Conservation (phyloP, 148 eudicot species). For the Vaccinium darrowii region DNA sequence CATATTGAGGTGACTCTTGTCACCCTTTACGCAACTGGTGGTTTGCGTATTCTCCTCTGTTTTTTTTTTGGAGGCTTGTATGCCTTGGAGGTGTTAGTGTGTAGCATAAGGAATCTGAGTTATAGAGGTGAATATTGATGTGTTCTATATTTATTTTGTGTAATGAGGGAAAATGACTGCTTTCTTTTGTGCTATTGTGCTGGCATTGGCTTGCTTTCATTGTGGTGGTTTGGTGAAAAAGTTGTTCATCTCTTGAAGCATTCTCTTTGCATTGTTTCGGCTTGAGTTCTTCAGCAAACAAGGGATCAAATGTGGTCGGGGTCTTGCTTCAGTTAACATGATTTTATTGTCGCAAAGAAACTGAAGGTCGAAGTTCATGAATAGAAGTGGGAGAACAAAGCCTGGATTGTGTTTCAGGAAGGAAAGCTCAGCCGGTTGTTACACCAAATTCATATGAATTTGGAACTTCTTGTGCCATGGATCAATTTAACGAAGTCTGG, state of each 20-base stretch:
- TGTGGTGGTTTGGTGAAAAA: not conserved
- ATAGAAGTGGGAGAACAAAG: constrained; percentile 1
- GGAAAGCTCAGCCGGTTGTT: not conserved
- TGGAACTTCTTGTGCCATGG: not conserved
- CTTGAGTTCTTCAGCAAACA: not conserved
- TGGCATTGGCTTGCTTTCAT: not conserved
- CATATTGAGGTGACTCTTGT: constrained; percentile 20
- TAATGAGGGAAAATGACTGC: constrained; percentile 17
- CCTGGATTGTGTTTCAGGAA: not conserved
- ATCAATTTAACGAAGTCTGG: not conserved
- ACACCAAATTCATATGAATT: not conserved
- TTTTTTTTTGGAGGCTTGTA: constrained; percentile 7
- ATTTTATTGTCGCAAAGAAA: not conserved
- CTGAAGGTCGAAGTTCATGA: not conserved
- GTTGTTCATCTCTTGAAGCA: not conserved
- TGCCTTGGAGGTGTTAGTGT: constrained; percentile 23
- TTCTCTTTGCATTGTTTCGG: not conserved
- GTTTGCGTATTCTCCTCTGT: constrained; percentile 5
- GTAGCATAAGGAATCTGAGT: constrained; percentile 35
- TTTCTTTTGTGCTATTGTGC: not conserved
- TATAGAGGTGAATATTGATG: constrained; percentile 25
- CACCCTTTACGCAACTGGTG: constrained; percentile 8
- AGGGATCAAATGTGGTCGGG: not conserved
- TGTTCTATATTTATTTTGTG: constrained; percentile 20
- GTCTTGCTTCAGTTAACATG: not conserved